Percentiles rank a stretch among this genome's conserved stretches.
Conservation (phyloP, 2,329 filamentous ascomycete species). For the Harringtonia lauricola region DNA sequence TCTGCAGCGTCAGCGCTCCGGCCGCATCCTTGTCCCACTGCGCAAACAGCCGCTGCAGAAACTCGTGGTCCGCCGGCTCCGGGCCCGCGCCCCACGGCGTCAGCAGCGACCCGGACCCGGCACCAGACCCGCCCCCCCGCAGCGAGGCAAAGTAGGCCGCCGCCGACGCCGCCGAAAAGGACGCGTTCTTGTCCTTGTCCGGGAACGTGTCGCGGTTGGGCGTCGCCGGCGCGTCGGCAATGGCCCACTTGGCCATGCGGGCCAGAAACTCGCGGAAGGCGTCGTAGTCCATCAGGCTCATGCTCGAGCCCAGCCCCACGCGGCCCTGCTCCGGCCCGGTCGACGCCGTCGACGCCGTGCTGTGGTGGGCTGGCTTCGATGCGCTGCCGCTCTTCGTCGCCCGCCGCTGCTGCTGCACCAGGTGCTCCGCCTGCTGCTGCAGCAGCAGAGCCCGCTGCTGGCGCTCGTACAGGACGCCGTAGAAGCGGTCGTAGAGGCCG, state of each 20-base stretch:
- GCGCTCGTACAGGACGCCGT: slow-evolving; percentile 80
- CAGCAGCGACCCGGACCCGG: background rate
- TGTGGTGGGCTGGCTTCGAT: slow-evolving; percentile 8
- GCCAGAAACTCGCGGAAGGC: slow-evolving; percentile 91
- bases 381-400: slow-evolving; percentile 2
- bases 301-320: slow-evolving; percentile 79
- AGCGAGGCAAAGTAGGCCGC: slow-evolving; percentile 48
- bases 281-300: slow-evolving; percentile 93
- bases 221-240: slow-evolving; percentile 68
- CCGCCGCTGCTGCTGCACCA: slow-evolving; percentile 59
- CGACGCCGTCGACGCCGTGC: slow-evolving; percentile 29
- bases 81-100: slow-evolving; percentile 44
- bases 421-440: slow-evolving; percentile 61
- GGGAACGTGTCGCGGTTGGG: slow-evolving; percentile 35
- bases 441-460: slow-evolving; percentile 72
- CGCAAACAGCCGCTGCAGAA: slow-evolving; percentile 75
- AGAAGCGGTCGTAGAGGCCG: slow-evolving; percentile 88
- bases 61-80: slow-evolving; percentile 84
- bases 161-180: slow-evolving; percentile 29
- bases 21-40: slow-evolving; percentile 77
- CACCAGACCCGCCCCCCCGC: slow-evolving; percentile 26
- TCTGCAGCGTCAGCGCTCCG: slow-evolving; percentile 73
- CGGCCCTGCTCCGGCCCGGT: slow-evolving; percentile 63
- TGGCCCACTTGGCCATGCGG: slow-evolving; percentile 82
- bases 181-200: slow-evolving; percentile 45